These are phyloP conservation scores for Dittrichia graveolens DNA, from an alignment of 129 eudicot genomes.

Conservation along the genomic window DNA sequence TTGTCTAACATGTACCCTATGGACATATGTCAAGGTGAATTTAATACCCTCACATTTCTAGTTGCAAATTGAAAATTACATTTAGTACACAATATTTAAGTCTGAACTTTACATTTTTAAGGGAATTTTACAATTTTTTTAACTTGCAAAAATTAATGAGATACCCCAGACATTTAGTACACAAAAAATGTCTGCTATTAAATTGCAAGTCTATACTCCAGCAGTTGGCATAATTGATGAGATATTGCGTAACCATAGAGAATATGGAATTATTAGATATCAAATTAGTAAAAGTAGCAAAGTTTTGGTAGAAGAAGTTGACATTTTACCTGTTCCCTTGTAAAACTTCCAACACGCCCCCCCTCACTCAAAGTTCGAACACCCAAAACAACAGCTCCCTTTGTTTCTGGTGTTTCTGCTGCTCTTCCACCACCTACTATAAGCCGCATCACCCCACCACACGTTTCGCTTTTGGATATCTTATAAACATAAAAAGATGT, in stretches of 20 bases:
- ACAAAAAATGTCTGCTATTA: not conserved
- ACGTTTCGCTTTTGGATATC: constrained; percentile 82
- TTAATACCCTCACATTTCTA: too few species aligned
- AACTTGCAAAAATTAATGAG: too few species aligned
- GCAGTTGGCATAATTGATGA: too few species aligned
- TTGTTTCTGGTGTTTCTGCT: constrained; percentile 69
- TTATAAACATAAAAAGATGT: constrained; percentile 23
- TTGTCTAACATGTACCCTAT: too few species aligned
- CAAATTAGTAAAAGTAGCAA: not conserved
- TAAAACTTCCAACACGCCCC: constrained; percentile 93
- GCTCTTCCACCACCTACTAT: constrained; percentile 99
- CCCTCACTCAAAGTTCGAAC: constrained; percentile 99
- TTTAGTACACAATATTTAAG: too few species aligned
- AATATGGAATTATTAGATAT: not conserved
- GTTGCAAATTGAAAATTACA: too few species aligned
- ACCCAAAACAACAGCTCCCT: constrained; percentile 92
- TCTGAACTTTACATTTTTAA: too few species aligned
- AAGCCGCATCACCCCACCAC: constrained; percentile 96
- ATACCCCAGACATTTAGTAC: too few species aligned
- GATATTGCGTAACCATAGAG: too few species aligned
- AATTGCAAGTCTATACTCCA: too few species aligned
- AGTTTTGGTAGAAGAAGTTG: not conserved
- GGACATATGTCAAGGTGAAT: too few species aligned
- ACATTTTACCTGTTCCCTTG: constrained; percentile 84
- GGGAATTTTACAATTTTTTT: too few species aligned